Base-by-base conservation (phyloP, 2,329 filamentous ascomycete genomes). In the Aureobasidium lini region DNA sequence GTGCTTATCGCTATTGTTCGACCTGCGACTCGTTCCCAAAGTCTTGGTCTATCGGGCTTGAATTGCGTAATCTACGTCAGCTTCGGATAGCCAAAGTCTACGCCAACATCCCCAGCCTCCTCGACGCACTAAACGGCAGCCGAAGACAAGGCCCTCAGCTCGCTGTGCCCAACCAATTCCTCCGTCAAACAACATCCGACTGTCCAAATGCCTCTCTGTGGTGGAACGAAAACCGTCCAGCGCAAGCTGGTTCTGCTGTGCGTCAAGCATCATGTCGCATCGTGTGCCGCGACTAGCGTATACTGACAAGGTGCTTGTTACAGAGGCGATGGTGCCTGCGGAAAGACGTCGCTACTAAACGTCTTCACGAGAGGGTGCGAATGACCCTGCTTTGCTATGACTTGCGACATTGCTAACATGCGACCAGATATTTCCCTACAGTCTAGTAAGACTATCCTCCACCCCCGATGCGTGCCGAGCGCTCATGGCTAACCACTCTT, bases 321-420 rank as follows among this genome's bases (percentile, higher is more conserved):
- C 69, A 96, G 91, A 72, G 93, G 93, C 69, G 93, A 97, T 73
- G 93, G 93, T 81, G 93, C 93, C 67, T 95, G 89, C 75, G 93
- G 93, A 72, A 99, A 99, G 82, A 99, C 94, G 59, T 96, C 92
- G 65, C 77, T 97, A 70, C 78, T 99, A 69, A 99, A 99, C 73
- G 94, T 99, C 73, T 99, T 99, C 77, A 99, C 94, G 66, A 86
- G 93, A 88, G 93, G 93, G 88, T 95, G 78, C 68, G 84, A 43
- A 16, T 11, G 29, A 37, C 42, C 42, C 31, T 7, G 5, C 32
- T 8, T 8, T 23, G 16, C 29, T 8, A 5, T 3, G n/a, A 5
- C 11, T 36, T 36, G 40, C 32, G 2, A 5, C 16, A 23, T 11
- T 53, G 60, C 53, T 63, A 46, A 63, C 56, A 64, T 31, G 42